phyloP scores from a whole-genome alignment of 176 grass and related monocot genomes.

The Bothriochloa decipiens region DNA sequence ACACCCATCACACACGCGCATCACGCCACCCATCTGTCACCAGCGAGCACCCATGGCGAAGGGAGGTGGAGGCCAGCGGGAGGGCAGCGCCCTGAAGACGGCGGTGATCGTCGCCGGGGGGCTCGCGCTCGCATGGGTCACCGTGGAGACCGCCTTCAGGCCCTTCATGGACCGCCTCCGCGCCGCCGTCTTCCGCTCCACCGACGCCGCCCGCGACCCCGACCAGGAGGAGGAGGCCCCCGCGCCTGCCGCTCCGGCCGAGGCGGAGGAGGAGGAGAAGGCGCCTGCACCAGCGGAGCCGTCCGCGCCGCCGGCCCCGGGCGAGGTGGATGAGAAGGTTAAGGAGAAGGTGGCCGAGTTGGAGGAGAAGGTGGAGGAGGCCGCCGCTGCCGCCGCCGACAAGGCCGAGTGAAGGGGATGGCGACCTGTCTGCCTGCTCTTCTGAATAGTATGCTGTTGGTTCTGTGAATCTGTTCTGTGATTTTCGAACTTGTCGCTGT shows the following conservation, averaged over 20 bases:
- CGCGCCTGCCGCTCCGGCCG: slow-evolving; percentile 10
- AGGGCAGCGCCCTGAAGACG: slow-evolving; percentile 74
- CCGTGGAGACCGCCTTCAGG: slow-evolving; percentile 85
- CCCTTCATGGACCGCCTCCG: slow-evolving; percentile 82
- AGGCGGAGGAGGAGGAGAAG: slow-evolving; percentile 35
- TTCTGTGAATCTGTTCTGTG: slow-evolving; percentile 36
- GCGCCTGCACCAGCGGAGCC: slow-evolving; percentile 22
- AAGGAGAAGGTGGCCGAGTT: slow-evolving; percentile 27
- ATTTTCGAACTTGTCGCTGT: slow-evolving; percentile 20
- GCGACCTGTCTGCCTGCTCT: not conserved
- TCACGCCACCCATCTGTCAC: slow-evolving; percentile 7
- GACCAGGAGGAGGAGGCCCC: slow-evolving; percentile 39
- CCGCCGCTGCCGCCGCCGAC: slow-evolving; percentile 5
- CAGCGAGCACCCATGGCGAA: slow-evolving; percentile 52
- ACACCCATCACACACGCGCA: slow-evolving; percentile 22
- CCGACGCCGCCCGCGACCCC: slow-evolving; percentile 62
- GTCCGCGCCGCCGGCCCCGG: slow-evolving; percentile 38
- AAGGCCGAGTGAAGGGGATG: slow-evolving; percentile 46
- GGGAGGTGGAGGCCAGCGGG: slow-evolving; percentile 46
- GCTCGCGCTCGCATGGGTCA: slow-evolving; percentile 74
- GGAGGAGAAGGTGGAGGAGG: slow-evolving; percentile 40
- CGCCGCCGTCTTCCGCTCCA: slow-evolving; percentile 52
- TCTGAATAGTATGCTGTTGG: slow-evolving; percentile 40
- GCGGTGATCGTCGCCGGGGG: slow-evolving; percentile 76
- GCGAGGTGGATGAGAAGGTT: slow-evolving; percentile 22